These are phyloP conservation scores for Penicillium simplicissimum DNA, from an alignment of 495 filamentous ascomycete species.

Conservation along the genomic window DNA sequence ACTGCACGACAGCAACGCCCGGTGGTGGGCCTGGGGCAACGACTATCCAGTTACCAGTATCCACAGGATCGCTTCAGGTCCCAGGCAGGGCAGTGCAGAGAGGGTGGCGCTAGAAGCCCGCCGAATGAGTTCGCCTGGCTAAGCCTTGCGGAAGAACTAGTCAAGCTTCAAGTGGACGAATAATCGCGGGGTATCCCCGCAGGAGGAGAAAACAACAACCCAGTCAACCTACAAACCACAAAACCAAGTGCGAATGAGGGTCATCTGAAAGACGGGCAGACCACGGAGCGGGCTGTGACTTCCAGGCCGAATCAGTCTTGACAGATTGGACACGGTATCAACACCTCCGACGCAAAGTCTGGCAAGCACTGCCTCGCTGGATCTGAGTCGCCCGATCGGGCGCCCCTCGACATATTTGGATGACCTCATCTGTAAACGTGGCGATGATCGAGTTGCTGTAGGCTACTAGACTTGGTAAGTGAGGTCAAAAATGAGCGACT, in stretches of 20 bases:
- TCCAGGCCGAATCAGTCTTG: background rate
- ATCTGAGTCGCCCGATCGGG: background rate
- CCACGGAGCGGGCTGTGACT: background rate
- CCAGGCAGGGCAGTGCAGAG: background rate
- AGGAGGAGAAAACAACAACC: too few species aligned
- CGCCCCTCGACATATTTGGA: background rate
- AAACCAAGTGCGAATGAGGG: background rate
- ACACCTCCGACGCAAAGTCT: background rate
- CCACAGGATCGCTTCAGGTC: background rate
- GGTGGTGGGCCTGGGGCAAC: background rate
- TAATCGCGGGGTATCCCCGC: background rate
- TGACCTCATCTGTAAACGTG: background rate
- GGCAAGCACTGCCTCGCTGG: background rate
- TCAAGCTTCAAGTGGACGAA: slow-evolving; percentile 11
- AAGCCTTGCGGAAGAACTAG: slow-evolving; percentile 14
- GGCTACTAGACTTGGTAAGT: background rate
- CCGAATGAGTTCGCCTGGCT: slow-evolving; percentile 11
- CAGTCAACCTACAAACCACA: background rate
- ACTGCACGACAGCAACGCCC: background rate
- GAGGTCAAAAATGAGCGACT: background rate
- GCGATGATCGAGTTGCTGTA: background rate
- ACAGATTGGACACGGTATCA: background rate
- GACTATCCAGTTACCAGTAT: too few species aligned
- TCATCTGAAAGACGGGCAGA: background rate
- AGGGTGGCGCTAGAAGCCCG: background rate